phyloP scores from a whole-genome alignment of 2,329 filamentous ascomycete species.

The Fusarium tanahbumbuense region DNA sequence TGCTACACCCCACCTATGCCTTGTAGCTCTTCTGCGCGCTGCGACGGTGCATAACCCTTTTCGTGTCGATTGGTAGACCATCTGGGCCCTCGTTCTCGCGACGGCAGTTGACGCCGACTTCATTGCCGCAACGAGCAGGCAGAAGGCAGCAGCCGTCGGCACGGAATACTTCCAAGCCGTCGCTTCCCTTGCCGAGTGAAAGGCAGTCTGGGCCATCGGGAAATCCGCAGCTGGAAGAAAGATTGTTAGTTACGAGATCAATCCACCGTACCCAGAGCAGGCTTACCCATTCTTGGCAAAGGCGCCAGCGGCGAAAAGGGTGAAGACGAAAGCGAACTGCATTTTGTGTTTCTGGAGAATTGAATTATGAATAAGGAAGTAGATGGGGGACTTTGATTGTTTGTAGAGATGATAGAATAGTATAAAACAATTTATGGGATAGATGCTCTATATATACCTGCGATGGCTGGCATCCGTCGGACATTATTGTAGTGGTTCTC shows the following conservation, averaged over 20 bases:
- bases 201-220: not conserved
- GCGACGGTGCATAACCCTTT: not conserved
- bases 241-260: not conserved
- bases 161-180: not conserved
- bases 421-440: accelerated
- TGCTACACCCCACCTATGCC: not conserved
- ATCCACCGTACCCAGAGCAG: not conserved
- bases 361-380: not conserved
- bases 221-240: not conserved
- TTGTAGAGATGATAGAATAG: not conserved
- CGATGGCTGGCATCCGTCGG: not conserved
- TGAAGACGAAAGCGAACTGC: not conserved
- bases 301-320: not conserved
- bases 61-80: not conserved
- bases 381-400: not conserved
- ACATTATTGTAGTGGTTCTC: not conserved
- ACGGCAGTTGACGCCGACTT: slow-evolving; percentile 1
- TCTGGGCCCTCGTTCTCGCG: not conserved
- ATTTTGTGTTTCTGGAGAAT: not conserved
- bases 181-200: not conserved
- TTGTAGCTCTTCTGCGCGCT: not conserved
- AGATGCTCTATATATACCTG: not conserved
- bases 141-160: not conserved
- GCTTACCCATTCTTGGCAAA: not conserved
- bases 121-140: not conserved